Evolutionary conservation across 768 basidiomycete genomes (phyloP).

Genomic region (Cystofilobasidium macerans): DNA sequence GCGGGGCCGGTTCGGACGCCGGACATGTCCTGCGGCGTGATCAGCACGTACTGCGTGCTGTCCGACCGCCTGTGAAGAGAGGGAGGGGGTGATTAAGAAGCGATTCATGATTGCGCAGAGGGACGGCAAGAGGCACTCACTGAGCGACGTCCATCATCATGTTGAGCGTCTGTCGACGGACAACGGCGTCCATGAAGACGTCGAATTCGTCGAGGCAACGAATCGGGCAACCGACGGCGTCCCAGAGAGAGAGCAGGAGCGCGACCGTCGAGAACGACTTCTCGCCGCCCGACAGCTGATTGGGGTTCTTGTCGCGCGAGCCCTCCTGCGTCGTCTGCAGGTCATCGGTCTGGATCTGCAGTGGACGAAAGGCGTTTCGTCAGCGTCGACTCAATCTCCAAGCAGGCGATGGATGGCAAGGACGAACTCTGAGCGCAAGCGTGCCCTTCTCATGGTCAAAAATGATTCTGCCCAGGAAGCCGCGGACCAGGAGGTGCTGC

Average conservation of each 20-base stretch:
- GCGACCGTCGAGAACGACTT: conserved; percentile 96
- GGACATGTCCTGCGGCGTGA: conserved; percentile 26
- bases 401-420: neutral
- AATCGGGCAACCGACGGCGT: conserved; percentile 84
- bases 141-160: conserved; percentile 51
- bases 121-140: conserved; percentile 5
- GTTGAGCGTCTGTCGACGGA: conserved; percentile 78
- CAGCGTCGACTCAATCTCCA: conserved; percentile 19
- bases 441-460: conserved; percentile 66
- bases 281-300: conserved; percentile 77
- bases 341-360: conserved; percentile 72
- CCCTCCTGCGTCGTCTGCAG: conserved; percentile 39
- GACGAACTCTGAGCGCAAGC: conserved; percentile 52
- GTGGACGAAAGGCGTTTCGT: neutral
- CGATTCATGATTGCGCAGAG: neutral
- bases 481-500: conserved; percentile 69
- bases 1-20: conserved; percentile 13
- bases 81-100: neutral
- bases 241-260: conserved; percentile 86
- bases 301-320: conserved; percentile 51
- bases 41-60: conserved; percentile 17
- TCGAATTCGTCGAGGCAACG: conserved; percentile 98
- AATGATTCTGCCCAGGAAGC: conserved; percentile 73
- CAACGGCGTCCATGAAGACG: conserved; percentile 62
- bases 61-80: neutral